A percentile compares a stretch with the other conserved stretches of the same genome.
phyloP scores from a whole-genome alignment of 2,329 filamentous ascomycete species.

The Fusarium algeriense region DNA sequence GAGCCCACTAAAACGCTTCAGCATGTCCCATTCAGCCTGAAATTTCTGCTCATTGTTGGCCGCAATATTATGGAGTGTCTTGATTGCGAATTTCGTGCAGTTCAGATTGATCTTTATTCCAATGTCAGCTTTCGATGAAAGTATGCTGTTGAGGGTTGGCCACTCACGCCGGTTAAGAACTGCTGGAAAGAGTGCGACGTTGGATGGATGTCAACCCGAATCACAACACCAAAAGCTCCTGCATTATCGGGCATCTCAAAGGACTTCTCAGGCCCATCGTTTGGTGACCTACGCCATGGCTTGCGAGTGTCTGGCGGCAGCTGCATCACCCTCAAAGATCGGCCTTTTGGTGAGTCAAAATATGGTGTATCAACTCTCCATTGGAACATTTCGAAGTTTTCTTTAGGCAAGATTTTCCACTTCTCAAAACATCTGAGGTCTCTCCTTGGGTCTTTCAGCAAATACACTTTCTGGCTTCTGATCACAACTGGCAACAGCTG shows the following conservation, averaged over 20 bases:
- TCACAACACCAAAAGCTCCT: not conserved
- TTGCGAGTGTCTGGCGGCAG: not conserved
- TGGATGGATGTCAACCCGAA: not conserved
- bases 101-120: not conserved
- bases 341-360: not conserved
- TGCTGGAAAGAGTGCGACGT: not conserved
- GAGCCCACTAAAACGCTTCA: slow-evolving; percentile 13
- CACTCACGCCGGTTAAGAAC: not conserved
- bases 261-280: too few species aligned
- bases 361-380: not conserved
- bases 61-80: not conserved
- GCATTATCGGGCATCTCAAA: not conserved
- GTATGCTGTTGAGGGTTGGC: too few species aligned
- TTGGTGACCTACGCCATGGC: not conserved
- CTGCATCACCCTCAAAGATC: too few species aligned
- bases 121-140: too few species aligned
- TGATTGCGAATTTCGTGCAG: slow-evolving; percentile 10
- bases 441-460: too few species aligned
- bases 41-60: not conserved
- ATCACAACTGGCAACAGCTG: too few species aligned
- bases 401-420: too few species aligned
- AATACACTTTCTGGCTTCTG: too few species aligned
- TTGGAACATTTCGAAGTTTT: too few species aligned
- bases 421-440: too few species aligned
- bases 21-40: not conserved